A percentile compares a stretch with the other conserved stretches of the same genome.
Conservation (phyloP, 1,139 yeast species). For the Pichia sp. region DNA sequence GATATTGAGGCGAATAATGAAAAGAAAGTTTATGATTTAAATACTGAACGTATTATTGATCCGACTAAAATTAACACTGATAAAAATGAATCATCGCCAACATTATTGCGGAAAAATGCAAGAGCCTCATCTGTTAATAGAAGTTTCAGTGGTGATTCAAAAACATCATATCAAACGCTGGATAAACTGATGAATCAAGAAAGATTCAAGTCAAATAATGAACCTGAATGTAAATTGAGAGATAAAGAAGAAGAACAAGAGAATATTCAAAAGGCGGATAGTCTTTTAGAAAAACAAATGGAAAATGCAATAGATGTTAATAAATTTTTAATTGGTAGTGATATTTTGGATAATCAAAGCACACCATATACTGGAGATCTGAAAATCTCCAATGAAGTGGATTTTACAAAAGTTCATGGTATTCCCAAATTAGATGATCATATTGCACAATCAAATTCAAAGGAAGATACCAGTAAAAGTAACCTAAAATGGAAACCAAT, state of each 20-base stretch:
- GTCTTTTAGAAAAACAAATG: not conserved
- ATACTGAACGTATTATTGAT: not conserved
- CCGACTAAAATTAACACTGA: not conserved
- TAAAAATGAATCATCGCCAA: constrained; percentile 9
- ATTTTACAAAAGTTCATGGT: not conserved
- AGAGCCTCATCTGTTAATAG: not conserved
- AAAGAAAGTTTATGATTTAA: not conserved
- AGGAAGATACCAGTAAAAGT: not conserved
- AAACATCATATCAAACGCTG: not conserved
- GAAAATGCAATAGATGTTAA: not conserved
- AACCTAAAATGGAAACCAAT: constrained; percentile 17
- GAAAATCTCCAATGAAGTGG: not conserved
- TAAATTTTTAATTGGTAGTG: constrained; percentile 4
- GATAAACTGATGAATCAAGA: constrained; percentile 4
- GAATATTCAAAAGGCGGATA: not conserved
- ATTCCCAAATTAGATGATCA: not conserved
- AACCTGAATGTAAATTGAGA: not conserved
- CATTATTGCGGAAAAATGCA: constrained; percentile 11
- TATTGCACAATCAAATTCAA: not conserved
- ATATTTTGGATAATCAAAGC: constrained; percentile 19
- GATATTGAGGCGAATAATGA: not conserved
- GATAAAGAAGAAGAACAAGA: not conserved
- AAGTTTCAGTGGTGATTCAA: not conserved
- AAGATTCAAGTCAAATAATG: not conserved
- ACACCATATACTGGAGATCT: constrained; percentile 17